Evolutionary conservation across 1,284 basidiomycete species (phyloP).

Genomic region (Ustilago esculenta): DNA sequence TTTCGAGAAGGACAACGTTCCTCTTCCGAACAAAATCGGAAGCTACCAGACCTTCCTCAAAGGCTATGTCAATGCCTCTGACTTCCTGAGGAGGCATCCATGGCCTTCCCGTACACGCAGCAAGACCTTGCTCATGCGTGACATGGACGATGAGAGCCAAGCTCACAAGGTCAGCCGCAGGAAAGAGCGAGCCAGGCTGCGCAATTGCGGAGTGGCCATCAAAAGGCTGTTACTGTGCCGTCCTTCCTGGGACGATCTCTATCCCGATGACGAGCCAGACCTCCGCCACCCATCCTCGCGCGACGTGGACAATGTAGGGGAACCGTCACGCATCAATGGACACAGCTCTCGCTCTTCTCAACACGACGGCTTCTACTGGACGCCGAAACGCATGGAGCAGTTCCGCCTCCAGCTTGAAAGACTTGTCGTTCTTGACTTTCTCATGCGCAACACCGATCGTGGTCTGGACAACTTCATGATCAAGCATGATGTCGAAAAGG

Average conservation of each 20-base stretch:
- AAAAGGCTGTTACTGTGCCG: slow-evolving; percentile 69
- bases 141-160: slow-evolving; percentile 81
- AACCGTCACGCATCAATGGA: background rate
- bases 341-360: background rate
- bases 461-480: slow-evolving; percentile 69
- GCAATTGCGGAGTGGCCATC: slow-evolving; percentile 56
- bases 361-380: slow-evolving; percentile 77
- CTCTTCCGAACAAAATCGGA: slow-evolving; percentile 72
- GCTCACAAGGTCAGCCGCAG: slow-evolving; percentile 61
- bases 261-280: slow-evolving; percentile 49
- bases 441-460: slow-evolving; percentile 82
- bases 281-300: slow-evolving; percentile 63
- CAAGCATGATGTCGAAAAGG: slow-evolving; percentile 74
- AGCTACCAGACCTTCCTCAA: slow-evolving; percentile 88
- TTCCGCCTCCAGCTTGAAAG: slow-evolving; percentile 89
- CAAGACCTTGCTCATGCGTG: slow-evolving; percentile 66
- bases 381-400: slow-evolving; percentile 76
- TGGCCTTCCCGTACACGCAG: slow-evolving; percentile 84
- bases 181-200: slow-evolving; percentile 52
- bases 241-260: slow-evolving; percentile 77
- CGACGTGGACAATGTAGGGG: slow-evolving; percentile 68
- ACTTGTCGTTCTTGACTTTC: slow-evolving; percentile 74
- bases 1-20: slow-evolving; percentile 34
- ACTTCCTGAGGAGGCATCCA: slow-evolving; percentile 83
- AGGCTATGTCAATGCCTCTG: slow-evolving; percentile 85